Evolutionary conservation across 2,329 filamentous ascomycete species (phyloP), one percentile per base, ranked within the genome.

Genomic region (Thelonectria discophora): DNA sequence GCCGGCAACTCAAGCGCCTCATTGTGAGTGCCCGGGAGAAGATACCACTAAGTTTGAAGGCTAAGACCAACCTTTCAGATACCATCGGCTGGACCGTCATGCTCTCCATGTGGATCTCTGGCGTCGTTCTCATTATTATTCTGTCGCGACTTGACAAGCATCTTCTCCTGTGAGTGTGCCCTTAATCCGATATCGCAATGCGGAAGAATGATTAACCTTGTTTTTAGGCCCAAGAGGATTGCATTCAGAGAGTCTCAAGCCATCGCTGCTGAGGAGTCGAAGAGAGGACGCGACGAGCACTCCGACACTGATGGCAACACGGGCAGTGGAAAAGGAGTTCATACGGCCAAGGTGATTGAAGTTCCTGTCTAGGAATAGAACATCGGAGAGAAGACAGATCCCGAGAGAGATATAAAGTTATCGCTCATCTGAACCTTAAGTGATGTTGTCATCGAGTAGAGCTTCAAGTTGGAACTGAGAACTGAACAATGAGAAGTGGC

Each of bases 1-100:
- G 57, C 61, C 53, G 4, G 53, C 61, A 4, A 61, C 42, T 4
- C 48, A 57, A 13, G 61, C 61, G 1, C 57, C 61, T 17, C 49
- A 63, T 43, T 63, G 61, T 63, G 39, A 57, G 61, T 34, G 6
- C 3, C 10, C 9, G 7, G 24, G 18, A 6, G 43, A 24, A 12
- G 2, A n/a, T 5, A 10, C 15, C 7, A 11, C 15, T 10, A 10
- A 43, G 13, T 46, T 46, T 10, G 18, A 32, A 12, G 21, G 11
- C 34, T 53, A 40, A 21, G 42, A 13, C 34, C 5, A 13, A 4
- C 6, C 5, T 15, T 9, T 30, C 20, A 55, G 58, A 55, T 46
- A 40, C 30, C 10, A 60, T 51, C 3, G 58, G 58, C 7, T 60
- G 58, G 58, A n/a, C 30, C 32, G 58, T 60, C 1, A 40, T 60